Evolutionary conservation across 2,329 filamentous ascomycete species (phyloP).

Genomic region (Xylariaceae sp.): DNA sequence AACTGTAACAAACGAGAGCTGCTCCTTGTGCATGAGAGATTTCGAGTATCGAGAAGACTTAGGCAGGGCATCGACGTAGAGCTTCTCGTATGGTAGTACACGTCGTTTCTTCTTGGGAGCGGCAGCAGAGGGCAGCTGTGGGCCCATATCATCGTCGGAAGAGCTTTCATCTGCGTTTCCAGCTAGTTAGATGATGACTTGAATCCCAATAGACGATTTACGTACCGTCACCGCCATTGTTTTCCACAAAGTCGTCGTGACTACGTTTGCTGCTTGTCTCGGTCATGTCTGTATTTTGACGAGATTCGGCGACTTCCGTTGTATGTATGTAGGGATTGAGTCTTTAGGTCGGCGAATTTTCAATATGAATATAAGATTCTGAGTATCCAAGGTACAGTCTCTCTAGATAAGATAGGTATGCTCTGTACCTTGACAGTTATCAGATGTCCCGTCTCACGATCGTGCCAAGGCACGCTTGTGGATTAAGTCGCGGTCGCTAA

Average conservation of each 20-base stretch:
- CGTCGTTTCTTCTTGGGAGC: constrained; percentile 89
- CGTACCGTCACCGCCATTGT: constrained; percentile 32
- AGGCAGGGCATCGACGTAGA: constrained; percentile 90
- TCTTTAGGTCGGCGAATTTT: background rate
- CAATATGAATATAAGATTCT: background rate
- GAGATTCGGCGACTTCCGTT: background rate
- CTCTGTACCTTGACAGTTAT: background rate
- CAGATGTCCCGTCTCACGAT: constrained; percentile 5
- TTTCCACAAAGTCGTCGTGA: constrained; percentile 39
- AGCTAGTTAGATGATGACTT: constrained; percentile 17
- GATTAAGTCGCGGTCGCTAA: constrained; percentile 4
- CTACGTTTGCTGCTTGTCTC: constrained; percentile 42
- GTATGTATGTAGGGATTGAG: background rate
- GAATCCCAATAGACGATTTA: background rate
- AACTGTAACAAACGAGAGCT: constrained; percentile 84
- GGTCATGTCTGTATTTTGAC: constrained; percentile 32
- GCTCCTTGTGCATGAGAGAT: constrained; percentile 98
- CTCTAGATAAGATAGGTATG: too few relatives aligned
- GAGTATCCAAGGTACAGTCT: background rate
- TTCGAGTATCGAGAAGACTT: constrained; percentile 84
- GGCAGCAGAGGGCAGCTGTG: constrained; percentile 80
- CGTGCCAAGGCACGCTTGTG: background rate
- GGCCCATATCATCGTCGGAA: constrained; percentile 86
- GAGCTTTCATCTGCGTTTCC: constrained; percentile 62
- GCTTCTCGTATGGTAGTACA: constrained; percentile 90